Evolutionary conservation across 148 eudicot genomes (phyloP).

Genomic region (Vaccinium vitisidaea): DNA sequence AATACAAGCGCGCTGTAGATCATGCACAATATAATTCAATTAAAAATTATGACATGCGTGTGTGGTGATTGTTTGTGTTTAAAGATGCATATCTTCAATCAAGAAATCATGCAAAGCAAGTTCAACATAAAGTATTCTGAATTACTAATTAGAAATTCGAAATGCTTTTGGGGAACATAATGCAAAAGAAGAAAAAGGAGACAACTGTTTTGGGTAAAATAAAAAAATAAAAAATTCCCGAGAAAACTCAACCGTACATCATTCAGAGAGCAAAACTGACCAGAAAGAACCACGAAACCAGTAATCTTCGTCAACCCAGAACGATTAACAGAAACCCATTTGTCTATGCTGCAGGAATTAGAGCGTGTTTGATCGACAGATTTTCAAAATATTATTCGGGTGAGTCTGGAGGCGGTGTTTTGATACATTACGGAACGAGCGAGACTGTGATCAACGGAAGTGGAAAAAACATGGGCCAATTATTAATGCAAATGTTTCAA

Average conservation of each 20-base stretch:
- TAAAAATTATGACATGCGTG: no score
- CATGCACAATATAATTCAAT: background rate
- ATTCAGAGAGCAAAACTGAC: background rate
- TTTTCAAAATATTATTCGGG: background rate
- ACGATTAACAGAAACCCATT: background rate
- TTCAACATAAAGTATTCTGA: background rate
- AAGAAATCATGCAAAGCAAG: background rate
- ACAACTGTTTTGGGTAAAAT: background rate
- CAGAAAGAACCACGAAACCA: background rate
- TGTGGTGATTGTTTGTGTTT: background rate
- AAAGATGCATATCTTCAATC: background rate
- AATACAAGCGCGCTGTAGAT: background rate
- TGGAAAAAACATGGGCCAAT: background rate
- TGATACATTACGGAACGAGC: background rate
- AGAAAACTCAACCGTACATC: background rate
- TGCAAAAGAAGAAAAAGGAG: background rate
- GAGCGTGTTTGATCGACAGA: background rate
- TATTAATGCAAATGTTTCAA: background rate
- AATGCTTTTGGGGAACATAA: background rate
- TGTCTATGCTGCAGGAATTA: background rate
- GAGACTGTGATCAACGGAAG: background rate
- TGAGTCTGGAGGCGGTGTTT: background rate
- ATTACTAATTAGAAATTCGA: background rate
- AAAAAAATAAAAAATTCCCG: background rate
- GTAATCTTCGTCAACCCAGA: background rate